A percentile compares a stretch with the other conserved stretches of the same genome.
phyloP scores from a whole-genome alignment of 257 asterid species.

The Rauvolfia tetraphylla region DNA sequence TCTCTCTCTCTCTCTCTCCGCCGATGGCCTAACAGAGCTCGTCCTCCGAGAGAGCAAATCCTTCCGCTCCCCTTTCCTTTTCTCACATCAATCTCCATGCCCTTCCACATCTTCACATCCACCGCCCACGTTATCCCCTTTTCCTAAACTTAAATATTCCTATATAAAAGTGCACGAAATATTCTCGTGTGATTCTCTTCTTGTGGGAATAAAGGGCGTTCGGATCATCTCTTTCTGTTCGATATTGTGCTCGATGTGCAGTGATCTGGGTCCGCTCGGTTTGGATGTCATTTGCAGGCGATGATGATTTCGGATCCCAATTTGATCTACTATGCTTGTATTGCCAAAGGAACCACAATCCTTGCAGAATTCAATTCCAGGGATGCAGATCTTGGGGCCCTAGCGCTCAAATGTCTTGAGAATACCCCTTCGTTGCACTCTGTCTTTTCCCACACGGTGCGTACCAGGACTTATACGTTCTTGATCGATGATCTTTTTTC shows the following conservation, averaged over 20 bases:
- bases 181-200: neutral
- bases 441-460: slow-evolving; percentile 68
- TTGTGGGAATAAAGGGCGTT: neutral
- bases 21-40: neutral
- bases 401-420: slow-evolving; percentile 69
- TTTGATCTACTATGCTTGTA: slow-evolving; percentile 65
- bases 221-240: neutral
- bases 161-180: neutral
- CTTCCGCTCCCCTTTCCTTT: neutral
- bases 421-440: slow-evolving; percentile 68
- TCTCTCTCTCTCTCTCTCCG: neutral
- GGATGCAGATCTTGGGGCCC: slow-evolving; percentile 64
- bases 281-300: slow-evolving; percentile 12
- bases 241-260: neutral
- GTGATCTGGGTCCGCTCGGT: slow-evolving; percentile 4
- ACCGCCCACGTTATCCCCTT: neutral
- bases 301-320: slow-evolving; percentile 56
- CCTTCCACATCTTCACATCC: neutral
- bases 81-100: neutral
- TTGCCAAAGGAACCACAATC: slow-evolving; percentile 58
- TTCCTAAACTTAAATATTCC: neutral
- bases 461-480: slow-evolving; percentile 59
- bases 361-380: slow-evolving; percentile 81
- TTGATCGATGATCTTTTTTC: slow-evolving; percentile 48
- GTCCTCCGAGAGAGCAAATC: neutral